Conservation (phyloP, 768 basidiomycete genomes). For the Nidularia sp. region DNA sequence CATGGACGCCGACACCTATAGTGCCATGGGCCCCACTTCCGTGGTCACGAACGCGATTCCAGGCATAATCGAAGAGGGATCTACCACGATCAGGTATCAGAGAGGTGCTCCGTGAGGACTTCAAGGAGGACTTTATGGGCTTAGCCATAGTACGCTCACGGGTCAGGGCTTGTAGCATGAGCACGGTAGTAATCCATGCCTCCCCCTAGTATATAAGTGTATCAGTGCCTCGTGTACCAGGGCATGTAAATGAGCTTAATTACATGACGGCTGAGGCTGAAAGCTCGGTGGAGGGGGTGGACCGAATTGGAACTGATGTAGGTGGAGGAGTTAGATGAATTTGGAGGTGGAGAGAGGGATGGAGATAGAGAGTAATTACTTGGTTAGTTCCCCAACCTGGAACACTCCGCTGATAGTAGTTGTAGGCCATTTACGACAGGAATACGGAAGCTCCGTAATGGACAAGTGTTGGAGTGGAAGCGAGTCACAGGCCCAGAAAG, state of each 20-base stretch:
- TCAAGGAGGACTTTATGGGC: constrained; percentile 6
- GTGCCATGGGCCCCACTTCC: constrained; percentile 22
- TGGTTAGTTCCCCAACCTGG: constrained; percentile 51
- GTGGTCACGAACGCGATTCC: constrained; percentile 41
- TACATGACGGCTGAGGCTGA: constrained; percentile 53
- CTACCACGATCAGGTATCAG: constrained; percentile 41
- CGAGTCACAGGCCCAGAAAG: not conserved
- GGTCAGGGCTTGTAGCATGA: constrained; percentile 51
- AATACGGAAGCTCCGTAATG: constrained; percentile 1
- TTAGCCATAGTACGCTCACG: constrained; percentile 35
- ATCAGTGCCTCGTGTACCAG: constrained; percentile 12
- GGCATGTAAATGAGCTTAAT: constrained; percentile 11
- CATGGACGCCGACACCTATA: constrained; percentile 49
- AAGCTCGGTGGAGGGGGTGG: constrained; percentile 35
- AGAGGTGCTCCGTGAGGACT: constrained; percentile 8
- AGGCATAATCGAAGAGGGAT: constrained; percentile 52
- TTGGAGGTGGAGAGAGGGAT: not conserved
- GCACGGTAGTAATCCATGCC: constrained; percentile 63
- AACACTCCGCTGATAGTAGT: constrained; percentile 35
- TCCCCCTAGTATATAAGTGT: constrained; percentile 39
- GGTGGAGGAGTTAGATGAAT: constrained; percentile 1
- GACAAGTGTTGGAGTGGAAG: constrained; percentile 1
- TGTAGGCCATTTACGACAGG: constrained; percentile 33
- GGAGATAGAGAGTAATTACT: constrained; percentile 9
- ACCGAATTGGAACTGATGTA: constrained; percentile 33